Evolutionary conservation across 495 filamentous ascomycete species (phyloP).

Genomic region (Penicillium parvum): DNA sequence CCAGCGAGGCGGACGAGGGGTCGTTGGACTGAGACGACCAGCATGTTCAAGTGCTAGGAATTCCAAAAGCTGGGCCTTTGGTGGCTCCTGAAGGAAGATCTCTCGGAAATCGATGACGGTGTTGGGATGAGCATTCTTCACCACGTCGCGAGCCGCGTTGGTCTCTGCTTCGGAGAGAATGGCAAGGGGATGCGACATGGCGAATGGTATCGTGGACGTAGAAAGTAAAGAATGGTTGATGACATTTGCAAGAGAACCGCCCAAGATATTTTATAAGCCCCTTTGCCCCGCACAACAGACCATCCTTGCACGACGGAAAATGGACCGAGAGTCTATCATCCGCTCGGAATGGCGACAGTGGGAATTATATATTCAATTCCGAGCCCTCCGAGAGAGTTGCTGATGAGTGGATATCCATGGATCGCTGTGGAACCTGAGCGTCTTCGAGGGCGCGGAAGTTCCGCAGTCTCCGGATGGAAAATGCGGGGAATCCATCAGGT

Average conservation of each 20-base stretch:
- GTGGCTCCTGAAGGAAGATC: constrained; percentile 50
- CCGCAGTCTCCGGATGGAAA: not conserved
- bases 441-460: not conserved
- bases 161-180: constrained; percentile 46
- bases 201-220: not conserved
- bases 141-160: constrained; percentile 43
- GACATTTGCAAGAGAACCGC: not conserved
- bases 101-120: constrained; percentile 49
- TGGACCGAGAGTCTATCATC: too few species aligned
- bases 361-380: too few species aligned
- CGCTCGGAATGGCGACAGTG: too few species aligned
- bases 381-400: too few species aligned
- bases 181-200: constrained; percentile 43
- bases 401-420: too few species aligned
- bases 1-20: constrained; percentile 50
- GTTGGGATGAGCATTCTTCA: constrained; percentile 36
- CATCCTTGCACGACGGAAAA: not conserved
- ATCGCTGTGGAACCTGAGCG: too few species aligned
- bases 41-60: constrained; percentile 50
- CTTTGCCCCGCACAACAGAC: too few species aligned
- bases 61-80: constrained; percentile 42
- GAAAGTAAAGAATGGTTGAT: not conserved
- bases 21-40: constrained; percentile 41
- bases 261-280: too few species aligned
- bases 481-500: not conserved